Base-by-base conservation (phyloP, 2,329 filamentous ascomycete genomes). In the Fusarium nisikadoi region DNA sequence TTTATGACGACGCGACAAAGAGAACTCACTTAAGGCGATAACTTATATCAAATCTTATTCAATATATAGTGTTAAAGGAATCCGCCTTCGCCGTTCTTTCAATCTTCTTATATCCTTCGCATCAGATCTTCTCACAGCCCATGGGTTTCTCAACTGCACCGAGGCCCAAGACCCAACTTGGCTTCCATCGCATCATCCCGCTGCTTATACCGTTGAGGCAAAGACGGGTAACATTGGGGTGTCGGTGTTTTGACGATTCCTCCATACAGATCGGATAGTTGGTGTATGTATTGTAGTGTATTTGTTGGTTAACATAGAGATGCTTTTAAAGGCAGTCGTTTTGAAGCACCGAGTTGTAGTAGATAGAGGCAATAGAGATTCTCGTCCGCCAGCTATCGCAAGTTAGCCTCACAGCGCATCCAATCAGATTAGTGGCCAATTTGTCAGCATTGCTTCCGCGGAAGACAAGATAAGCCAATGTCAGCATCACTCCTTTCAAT, bases 381-480 rank as follows among this genome's bases (percentile, higher is more conserved):
- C 1, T n/a, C 19, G 17, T 27, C 29, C 23, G 19, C 17, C 25
- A n/a, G 2, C 2, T 3, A 13, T 53, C 14, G 3, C 13, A 7
- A n/a, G 19, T 1, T n/a, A 17, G 33, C 6, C 10, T 39, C 8
- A 4, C 0, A 4, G 3, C 0, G 19, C 8, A 27, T 12, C 23
- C 33, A 27, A 27, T 53, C 33, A 29, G 13, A 16, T 4, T 2
- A n/a, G 2, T 0, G 3, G 5, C 20, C 33, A 54, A 65, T 55
- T 59, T 59, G 46, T 59, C 46, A 59, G 35, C 56, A 50, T 3
- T n/a, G 29, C 46, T 59, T 59, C 56, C 56, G 46, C 56, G 56
- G 56, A 59, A 54, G 46, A 49, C 29, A n/a, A 33, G n/a, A 49
- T 25, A 33, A n/a, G 20, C 55, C n/a, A 14, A 11, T 19, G 31